Evolutionary conservation across 2,329 filamentous ascomycete genomes (phyloP).

Genomic region (Fusarium longipes): DNA sequence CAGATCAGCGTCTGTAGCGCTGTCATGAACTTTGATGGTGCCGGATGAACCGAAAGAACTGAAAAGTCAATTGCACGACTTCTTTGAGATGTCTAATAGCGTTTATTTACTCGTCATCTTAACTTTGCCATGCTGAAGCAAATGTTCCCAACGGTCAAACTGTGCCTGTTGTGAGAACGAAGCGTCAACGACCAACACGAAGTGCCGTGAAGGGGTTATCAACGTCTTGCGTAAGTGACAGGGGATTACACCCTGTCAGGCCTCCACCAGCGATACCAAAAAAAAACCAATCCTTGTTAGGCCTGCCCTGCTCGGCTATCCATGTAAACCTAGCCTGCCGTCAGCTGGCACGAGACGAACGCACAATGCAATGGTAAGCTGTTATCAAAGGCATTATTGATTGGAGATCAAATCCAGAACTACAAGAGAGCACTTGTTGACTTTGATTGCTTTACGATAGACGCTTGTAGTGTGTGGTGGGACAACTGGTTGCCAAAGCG

Average conservation of each 20-base stretch:
- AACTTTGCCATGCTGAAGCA: neutral
- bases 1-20: neutral
- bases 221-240: slow-evolving; percentile 2
- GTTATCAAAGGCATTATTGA: neutral
- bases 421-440: neutral
- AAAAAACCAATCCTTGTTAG: neutral
- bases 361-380: neutral
- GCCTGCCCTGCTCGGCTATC: neutral
- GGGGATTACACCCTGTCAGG: neutral
- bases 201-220: slow-evolving; percentile 4
- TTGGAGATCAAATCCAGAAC: neutral
- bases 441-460: neutral
- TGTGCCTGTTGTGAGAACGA: neutral
- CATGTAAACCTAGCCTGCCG: neutral
- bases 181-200: neutral
- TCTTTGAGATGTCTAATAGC: neutral
- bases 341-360: neutral
- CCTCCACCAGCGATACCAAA: neutral
- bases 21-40: neutral
- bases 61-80: neutral
- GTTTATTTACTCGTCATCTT: neutral
- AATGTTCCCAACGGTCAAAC: neutral
- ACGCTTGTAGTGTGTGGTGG: neutral
- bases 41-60: neutral
- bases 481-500: neutral